Evolutionary conservation across 768 basidiomycete genomes (phyloP).

Genomic region (Tephrocybe sp.): DNA sequence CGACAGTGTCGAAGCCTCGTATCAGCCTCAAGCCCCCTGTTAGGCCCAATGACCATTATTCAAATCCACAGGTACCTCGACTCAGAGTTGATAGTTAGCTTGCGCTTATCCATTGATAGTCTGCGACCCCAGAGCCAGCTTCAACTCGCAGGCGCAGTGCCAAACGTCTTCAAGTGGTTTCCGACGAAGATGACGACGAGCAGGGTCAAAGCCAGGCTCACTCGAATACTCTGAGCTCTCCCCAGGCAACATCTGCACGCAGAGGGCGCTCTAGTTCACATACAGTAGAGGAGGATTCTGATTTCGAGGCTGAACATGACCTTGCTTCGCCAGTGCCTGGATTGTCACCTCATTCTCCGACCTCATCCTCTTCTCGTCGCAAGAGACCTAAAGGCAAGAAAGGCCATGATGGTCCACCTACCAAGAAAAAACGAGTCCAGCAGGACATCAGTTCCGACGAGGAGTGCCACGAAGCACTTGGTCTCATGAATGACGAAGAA

Average conservation of each 20-base stretch:
- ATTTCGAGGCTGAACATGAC: conserved; percentile 7
- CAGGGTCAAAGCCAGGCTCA: conserved; percentile 14
- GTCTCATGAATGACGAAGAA: conserved; percentile 11
- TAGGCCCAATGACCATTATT: conserved; percentile 8
- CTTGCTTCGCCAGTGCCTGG: conserved; percentile 2
- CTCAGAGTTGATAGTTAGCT: background rate
- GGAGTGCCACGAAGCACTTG: conserved; percentile 14
- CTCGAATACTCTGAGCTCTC: conserved; percentile 9
- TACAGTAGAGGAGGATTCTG: conserved; percentile 13
- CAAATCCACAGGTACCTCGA: conserved; percentile 20
- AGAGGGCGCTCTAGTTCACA: conserved; percentile 9
- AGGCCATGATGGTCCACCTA: conserved; percentile 7
- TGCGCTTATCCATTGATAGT: conserved; percentile 5
- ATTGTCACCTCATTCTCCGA: conserved; percentile 1
- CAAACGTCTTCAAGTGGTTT: conserved; percentile 22
- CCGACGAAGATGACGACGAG: conserved; percentile 29
- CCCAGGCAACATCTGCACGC: background rate
- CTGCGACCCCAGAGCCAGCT: conserved; percentile 14
- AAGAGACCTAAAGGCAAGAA: conserved; percentile 12
- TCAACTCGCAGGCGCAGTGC: conserved; percentile 15
- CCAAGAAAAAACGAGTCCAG: conserved; percentile 17
- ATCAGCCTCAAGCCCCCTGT: conserved; percentile 20
- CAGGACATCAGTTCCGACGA: conserved; percentile 28
- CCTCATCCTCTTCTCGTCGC: conserved; percentile 2
- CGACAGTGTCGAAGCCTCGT: conserved; percentile 21